Base-by-base conservation (phyloP, 345 rosid genomes). In the Geranium rotundifolium region DNA sequence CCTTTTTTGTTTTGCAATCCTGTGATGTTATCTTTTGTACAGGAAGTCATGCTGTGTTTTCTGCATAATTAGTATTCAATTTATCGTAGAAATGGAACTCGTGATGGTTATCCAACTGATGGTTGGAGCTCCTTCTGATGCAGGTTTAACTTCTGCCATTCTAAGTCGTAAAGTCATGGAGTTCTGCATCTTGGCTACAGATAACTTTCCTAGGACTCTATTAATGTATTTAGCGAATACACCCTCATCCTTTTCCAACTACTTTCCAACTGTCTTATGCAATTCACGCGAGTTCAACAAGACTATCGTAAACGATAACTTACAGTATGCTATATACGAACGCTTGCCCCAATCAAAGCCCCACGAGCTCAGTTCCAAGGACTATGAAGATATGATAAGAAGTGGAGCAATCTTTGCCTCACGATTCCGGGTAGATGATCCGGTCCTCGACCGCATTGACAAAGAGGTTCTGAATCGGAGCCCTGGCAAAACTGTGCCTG, bases 341-440 rank as follows among this genome's bases (percentile, higher is more conserved):
- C 74, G 76, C 18, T 67, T 90, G 52, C 54, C 70, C 18, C 69
- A 67, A 63, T 76, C 60, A 67, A 76, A 69, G 61, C 73, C 75
- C 29, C 82, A 65, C 15, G 58, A 29, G 3, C 85, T 93, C 46
- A 80, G 75, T 73, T 75, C 84, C 59, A 83, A 74, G 16, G 89
- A 86, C 46, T 88, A 86, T 68, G 75, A 79, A 61, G 72, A 75
- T 46, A 83, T 86, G 91, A 73, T 86, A 72, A 66, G 65, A 34
- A 82, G 95, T 58, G 99, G 97, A 79, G 95, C 96, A 57, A 88
- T 85, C 58, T 93, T 93, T 79, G 96, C 88, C 34, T 76, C 90
- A 62, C 75, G 68, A 54, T 80, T 85, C 68, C 70, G 34, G 56
- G 55, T 6, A 19, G 82, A 84, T 55, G 90, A 81, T 65, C 71